Evolutionary conservation across 352 stramenopile species (phyloP), one percentile per base, ranked within the genome.

Genomic region (Blastocystis sp.): DNA sequence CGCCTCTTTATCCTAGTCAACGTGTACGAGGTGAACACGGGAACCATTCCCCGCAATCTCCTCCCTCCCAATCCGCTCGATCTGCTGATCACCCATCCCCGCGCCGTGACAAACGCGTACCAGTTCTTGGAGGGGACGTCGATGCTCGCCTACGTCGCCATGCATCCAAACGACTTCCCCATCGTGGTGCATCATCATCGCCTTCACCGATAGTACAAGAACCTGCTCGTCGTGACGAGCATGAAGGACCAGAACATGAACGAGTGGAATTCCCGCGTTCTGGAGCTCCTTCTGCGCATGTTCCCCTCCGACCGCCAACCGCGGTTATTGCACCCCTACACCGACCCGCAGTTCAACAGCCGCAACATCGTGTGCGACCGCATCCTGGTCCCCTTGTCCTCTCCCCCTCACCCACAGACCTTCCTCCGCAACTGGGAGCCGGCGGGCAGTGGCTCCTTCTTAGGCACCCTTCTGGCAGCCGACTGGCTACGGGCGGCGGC

Each of bases 61-160:
- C 28, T 77, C 19, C 68, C 68, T 4, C 17, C 3, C 2, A 48
- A 17, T n/a, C 38, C 68, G 4, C 68, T 77, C 11, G 19, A 34
- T 77, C 11, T 77, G 24, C 38, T 77, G 42, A 43, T 77, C 7
- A 40, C 68, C 2, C 68, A 77, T 77, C 68, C 68, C 10, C 68
- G 68, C 42, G 43, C 68, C 9, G 68, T 77, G 10, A 61, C 17
- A 10, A 77, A 77, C 3, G 34, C 68, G 10, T 77, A 77, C 42
- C 68, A 77, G 42, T 77, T 77, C n/a, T 34, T 77, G n/a, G 68
- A 77, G 24, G 68, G 68, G 2, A 77, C 68, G 24, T 77, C 68
- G 3, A n/a, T 61, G 6, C n/a, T 77, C 24, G 48, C 68, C 9
- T 48, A 57, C n/a, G 60, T 77, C 48, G 68, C 68, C 0, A 9